These are phyloP conservation scores for Adansonia rubrostipa DNA, from an alignment of 441 rosid species.

Conservation along the genomic window DNA sequence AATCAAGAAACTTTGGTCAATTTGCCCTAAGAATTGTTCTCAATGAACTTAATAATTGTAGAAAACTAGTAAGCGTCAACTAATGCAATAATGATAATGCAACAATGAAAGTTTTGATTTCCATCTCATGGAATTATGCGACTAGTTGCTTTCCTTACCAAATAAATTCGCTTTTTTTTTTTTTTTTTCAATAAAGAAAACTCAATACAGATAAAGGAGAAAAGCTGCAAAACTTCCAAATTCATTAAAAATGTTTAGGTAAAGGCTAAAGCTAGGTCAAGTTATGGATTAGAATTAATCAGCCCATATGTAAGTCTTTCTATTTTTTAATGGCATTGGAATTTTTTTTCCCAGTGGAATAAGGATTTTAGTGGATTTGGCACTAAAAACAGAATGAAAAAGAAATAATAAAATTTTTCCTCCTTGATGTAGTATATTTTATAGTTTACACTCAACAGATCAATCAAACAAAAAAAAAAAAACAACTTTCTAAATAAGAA, in stretches of 20 bases:
- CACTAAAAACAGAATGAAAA: not conserved
- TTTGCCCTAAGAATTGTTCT: not conserved
- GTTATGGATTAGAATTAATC: not conserved
- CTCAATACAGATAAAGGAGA: not conserved
- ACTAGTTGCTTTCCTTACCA: not conserved
- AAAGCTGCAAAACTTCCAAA: not conserved
- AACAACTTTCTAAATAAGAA: not conserved
- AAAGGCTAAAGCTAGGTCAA: not conserved
- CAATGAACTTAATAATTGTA: not conserved
- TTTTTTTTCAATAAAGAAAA: too few relatives aligned
- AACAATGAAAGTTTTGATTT: too few relatives aligned
- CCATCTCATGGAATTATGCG: not conserved
- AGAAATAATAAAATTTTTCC: not conserved
- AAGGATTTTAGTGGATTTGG: not conserved
- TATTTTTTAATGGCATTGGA: not conserved
- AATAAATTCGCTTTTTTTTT: too few relatives aligned
- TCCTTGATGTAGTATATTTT: not conserved
- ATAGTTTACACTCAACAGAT: not conserved
- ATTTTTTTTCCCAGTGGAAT: not conserved
- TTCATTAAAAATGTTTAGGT: constrained; percentile 1
- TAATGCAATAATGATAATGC: not conserved
- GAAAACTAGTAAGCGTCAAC: not conserved
- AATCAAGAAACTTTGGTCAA: not conserved
- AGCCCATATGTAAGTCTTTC: not conserved
- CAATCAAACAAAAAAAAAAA: not conserved